phyloP scores from a whole-genome alignment of 768 basidiomycete species.

The Mycena capillaripes region DNA sequence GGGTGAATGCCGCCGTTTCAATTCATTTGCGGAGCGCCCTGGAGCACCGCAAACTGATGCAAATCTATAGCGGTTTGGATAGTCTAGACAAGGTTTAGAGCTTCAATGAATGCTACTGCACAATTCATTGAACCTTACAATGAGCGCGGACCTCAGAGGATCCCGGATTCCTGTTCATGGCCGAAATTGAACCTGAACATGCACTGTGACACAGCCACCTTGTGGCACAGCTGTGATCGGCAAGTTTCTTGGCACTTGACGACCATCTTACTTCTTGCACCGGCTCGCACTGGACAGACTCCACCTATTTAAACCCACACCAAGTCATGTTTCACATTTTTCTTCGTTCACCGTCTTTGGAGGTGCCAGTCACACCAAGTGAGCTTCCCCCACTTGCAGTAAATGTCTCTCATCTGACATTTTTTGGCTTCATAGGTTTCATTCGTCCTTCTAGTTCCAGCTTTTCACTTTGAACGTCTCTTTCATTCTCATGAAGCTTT shows the following conservation, averaged over 20 bases:
- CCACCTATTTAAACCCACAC: neutral
- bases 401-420: too few relatives aligned
- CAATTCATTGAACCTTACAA: too few relatives aligned
- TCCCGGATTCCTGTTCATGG: neutral
- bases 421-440: too few relatives aligned
- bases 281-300: neutral
- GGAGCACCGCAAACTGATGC: too few relatives aligned
- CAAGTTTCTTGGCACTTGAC: neutral
- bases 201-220: neutral
- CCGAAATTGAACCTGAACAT: slow-evolving; percentile 1
- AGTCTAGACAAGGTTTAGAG: too few relatives aligned
- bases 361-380: slow-evolving; percentile 27
- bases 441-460: too few relatives aligned
- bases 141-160: too few relatives aligned
- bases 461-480: too few relatives aligned
- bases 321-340: neutral
- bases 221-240: neutral
- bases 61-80: too few relatives aligned
- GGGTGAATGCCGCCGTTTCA: too few relatives aligned
- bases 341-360: slow-evolving; percentile 10
- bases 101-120: too few relatives aligned
- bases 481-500: slow-evolving; percentile 28
- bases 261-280: neutral
- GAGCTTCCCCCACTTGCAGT: neutral
- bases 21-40: too few relatives aligned